Evolutionary conservation across 1,139 yeast genomes (phyloP).

Genomic region (Pichia sp.): DNA sequence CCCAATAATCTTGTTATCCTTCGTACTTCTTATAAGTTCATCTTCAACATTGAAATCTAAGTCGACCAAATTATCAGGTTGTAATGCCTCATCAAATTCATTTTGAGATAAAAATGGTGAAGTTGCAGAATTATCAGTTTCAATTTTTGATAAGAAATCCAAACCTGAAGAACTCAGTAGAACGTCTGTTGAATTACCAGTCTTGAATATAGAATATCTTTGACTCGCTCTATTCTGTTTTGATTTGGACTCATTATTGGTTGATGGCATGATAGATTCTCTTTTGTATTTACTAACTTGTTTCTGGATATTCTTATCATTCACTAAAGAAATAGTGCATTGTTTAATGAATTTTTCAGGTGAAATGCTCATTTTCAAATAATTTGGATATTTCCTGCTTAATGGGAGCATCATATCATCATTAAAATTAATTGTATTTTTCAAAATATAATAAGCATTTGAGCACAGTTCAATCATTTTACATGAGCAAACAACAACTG

Average conservation of each 20-base stretch:
- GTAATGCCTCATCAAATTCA: slow-evolving; percentile 16
- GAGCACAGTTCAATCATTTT: slow-evolving; percentile 58
- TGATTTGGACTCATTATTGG: not conserved
- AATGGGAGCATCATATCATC: slow-evolving; percentile 69
- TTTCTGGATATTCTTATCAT: slow-evolving; percentile 32
- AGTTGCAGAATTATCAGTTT: slow-evolving; percentile 16
- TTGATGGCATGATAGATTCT: slow-evolving; percentile 5
- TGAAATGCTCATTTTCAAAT: slow-evolving; percentile 49
- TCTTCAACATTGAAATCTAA: slow-evolving; percentile 30
- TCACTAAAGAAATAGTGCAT: slow-evolving; percentile 59
- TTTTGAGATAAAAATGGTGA: slow-evolving; percentile 27
- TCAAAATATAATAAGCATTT: slow-evolving; percentile 34
- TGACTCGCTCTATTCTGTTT: slow-evolving; percentile 22
- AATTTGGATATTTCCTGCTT: slow-evolving; percentile 70
- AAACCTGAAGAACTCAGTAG: slow-evolving; percentile 56
- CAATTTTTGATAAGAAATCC: slow-evolving; percentile 36
- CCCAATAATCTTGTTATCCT: slow-evolving; percentile 44
- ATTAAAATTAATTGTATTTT: slow-evolving; percentile 36
- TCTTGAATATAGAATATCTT: slow-evolving; percentile 56
- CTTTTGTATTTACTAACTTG: slow-evolving; percentile 22
- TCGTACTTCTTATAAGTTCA: slow-evolving; percentile 41
- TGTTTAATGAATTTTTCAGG: slow-evolving; percentile 56
- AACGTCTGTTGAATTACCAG: slow-evolving; percentile 49
- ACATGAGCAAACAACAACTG: slow-evolving; percentile 54
- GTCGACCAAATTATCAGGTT: slow-evolving; percentile 4